A percentile compares a stretch with the other conserved stretches of the same genome.
Evolutionary conservation across 257 asterid genomes (phyloP).

Genomic region (Solanum ahanhuiri): DNA sequence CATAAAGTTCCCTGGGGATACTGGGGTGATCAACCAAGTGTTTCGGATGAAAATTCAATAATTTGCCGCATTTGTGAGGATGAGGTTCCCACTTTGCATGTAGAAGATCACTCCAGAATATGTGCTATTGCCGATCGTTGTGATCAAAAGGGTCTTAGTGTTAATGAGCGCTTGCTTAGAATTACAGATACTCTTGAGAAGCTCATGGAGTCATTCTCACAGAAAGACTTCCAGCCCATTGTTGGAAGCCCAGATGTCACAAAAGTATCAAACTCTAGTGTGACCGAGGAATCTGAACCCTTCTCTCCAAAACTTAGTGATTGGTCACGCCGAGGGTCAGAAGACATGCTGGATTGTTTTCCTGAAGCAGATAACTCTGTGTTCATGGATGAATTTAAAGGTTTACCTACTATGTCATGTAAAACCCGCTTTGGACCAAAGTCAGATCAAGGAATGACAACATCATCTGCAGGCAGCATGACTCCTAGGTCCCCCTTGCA

Average conservation of each 20-base stretch:
- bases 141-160: slow-evolving; percentile 88
- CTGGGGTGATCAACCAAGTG: slow-evolving; percentile 85
- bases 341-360: slow-evolving; percentile 89
- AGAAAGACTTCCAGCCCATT: slow-evolving; percentile 53
- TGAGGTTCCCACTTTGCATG: slow-evolving; percentile 92
- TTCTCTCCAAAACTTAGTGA: slow-evolving; percentile 89
- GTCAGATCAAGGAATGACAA: slow-evolving; percentile 96
- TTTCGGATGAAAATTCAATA: slow-evolving; percentile 77
- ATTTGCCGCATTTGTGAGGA: slow-evolving; percentile 99
- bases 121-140: slow-evolving; percentile 97
- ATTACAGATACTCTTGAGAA: slow-evolving; percentile 90
- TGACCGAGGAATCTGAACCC: slow-evolving; percentile 82
- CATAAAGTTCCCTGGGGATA: slow-evolving; percentile 79
- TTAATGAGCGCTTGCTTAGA: slow-evolving; percentile 75
- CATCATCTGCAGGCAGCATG: slow-evolving; percentile 99
- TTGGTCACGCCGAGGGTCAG: slow-evolving; percentile 98
- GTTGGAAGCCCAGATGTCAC: slow-evolving; percentile 75
- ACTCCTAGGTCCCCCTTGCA: slow-evolving; percentile 92
- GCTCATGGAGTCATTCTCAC: slow-evolving; percentile 72
- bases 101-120: slow-evolving; percentile 95
- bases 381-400: slow-evolving; percentile 77
- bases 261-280: slow-evolving; percentile 72
- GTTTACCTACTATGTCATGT: slow-evolving; percentile 73
- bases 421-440: slow-evolving; percentile 90
- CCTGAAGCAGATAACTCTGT: slow-evolving; percentile 70